These are phyloP conservation scores for Xylaria scruposa DNA, from an alignment of 495 filamentous ascomycete genomes.

Conservation along the genomic window DNA sequence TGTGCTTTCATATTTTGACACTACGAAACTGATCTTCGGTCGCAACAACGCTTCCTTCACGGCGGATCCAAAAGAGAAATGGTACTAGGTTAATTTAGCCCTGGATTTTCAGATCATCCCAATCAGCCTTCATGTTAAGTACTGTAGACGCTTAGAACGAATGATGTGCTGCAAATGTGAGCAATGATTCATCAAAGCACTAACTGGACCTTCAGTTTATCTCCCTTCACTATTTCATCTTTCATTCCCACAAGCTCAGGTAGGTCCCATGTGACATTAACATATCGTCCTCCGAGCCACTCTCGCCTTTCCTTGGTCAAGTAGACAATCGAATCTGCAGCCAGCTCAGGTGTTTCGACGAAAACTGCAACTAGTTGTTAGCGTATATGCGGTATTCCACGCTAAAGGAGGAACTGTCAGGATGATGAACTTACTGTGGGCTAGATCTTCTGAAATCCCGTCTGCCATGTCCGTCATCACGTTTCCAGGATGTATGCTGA, in stretches of 20 bases:
- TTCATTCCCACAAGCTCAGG: constrained; percentile 50
- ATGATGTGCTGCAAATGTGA: neutral
- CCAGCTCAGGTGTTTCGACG: constrained; percentile 51
- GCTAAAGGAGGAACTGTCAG: neutral
- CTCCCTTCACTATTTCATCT: constrained; percentile 54
- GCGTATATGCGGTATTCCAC: constrained; percentile 6
- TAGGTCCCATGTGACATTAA: constrained; percentile 57
- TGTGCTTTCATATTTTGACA: neutral
- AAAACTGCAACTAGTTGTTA: constrained; percentile 38
- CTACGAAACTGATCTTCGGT: neutral
- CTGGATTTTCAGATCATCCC: no score
- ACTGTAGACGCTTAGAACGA: neutral
- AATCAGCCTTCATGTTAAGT: neutral
- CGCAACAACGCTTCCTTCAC: neutral
- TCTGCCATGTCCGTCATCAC: constrained; percentile 53
- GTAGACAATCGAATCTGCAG: constrained; percentile 57
- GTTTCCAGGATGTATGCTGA: constrained; percentile 58
- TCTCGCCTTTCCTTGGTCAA: constrained; percentile 53
- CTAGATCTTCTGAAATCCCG: constrained; percentile 12
- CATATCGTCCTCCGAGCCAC: constrained; percentile 61
- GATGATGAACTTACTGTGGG: constrained; percentile 3
- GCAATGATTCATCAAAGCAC: constrained; percentile 32
- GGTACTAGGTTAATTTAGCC: neutral
- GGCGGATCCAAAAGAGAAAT: neutral
- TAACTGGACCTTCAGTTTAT: constrained; percentile 55